Conservation (phyloP, 2,329 filamentous ascomycete genomes). For the Neoascochyta sp. region DNA sequence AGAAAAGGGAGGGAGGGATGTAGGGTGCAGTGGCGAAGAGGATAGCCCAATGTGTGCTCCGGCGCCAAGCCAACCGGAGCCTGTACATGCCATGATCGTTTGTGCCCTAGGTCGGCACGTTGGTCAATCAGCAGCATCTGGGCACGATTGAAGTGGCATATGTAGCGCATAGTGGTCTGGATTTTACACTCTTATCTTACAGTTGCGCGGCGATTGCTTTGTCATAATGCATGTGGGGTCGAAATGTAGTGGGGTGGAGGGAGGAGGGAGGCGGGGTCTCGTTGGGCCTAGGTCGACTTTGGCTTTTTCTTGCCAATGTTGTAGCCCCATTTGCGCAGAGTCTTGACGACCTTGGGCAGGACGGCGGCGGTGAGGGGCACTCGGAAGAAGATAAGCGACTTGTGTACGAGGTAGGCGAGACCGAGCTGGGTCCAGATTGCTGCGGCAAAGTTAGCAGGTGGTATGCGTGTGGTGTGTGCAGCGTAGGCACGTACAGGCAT, state of each 20-base stretch:
- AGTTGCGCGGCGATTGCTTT: conserved; percentile 4
- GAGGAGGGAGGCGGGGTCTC: background rate
- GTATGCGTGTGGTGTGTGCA: too few relatives aligned
- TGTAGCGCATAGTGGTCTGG: conserved; percentile 1
- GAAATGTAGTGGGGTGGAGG: background rate
- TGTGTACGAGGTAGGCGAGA: conserved; percentile 94
- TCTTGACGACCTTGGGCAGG: conserved; percentile 90
- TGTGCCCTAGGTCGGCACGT: too few relatives aligned
- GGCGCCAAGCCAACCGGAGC: too few relatives aligned
- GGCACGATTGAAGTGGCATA: too few relatives aligned
- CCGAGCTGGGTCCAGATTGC: conserved; percentile 80
- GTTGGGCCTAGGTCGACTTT: conserved; percentile 15
- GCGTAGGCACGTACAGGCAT: conserved; percentile 63
- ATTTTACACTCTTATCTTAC: conserved; percentile 11
- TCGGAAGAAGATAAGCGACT: conserved; percentile 94
- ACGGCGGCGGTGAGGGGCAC: conserved; percentile 88
- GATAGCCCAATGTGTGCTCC: background rate
- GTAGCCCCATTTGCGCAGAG: conserved; percentile 84
- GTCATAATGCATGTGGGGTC: conserved; percentile 9
- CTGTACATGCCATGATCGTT: too few relatives aligned
- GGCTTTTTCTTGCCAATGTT: conserved; percentile 77
- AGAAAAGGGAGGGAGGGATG: background rate
- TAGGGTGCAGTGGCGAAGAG: background rate
- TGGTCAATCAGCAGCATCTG: too few relatives aligned
- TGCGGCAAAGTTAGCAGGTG: conserved; percentile 26